Conservation (phyloP, 1,139 yeast genomes). For the Suhomyces ambrosiae region DNA sequence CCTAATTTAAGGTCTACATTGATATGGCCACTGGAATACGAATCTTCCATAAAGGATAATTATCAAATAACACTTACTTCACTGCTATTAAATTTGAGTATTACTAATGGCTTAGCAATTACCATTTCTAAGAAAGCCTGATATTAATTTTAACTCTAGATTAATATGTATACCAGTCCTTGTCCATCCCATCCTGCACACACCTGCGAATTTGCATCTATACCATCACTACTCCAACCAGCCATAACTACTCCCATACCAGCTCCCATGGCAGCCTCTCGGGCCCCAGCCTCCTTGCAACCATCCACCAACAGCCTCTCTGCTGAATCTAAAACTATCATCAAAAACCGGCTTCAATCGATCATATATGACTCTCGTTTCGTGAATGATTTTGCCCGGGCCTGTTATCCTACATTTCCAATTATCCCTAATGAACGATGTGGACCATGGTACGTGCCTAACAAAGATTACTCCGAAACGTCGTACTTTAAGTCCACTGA, state of each 20-base stretch:
- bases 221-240: background rate
- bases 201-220: background rate
- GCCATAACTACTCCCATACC: no score
- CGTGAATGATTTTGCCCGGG: conserved; percentile 20
- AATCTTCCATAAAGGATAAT: no score
- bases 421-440: conserved; percentile 79
- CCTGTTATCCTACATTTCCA: conserved; percentile 49
- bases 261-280: background rate
- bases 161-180: background rate
- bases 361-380: conserved; percentile 59
- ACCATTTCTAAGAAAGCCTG: no score
- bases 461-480: conserved; percentile 40
- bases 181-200: background rate
- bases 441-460: conserved; percentile 80
- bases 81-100: no score
- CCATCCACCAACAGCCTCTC: background rate
- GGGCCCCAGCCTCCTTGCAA: background rate
- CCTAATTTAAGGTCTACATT: no score
- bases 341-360: conserved; percentile 68
- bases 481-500: conserved; percentile 89
- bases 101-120: no score
- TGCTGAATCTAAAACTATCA: conserved; percentile 30
- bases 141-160: no score
- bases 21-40: no score
- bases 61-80: no score